A percentile compares a stretch with the other conserved stretches of the same genome.
Evolutionary conservation across 2,329 filamentous ascomycete genomes (phyloP).

Genomic region (Penicillium sp.): DNA sequence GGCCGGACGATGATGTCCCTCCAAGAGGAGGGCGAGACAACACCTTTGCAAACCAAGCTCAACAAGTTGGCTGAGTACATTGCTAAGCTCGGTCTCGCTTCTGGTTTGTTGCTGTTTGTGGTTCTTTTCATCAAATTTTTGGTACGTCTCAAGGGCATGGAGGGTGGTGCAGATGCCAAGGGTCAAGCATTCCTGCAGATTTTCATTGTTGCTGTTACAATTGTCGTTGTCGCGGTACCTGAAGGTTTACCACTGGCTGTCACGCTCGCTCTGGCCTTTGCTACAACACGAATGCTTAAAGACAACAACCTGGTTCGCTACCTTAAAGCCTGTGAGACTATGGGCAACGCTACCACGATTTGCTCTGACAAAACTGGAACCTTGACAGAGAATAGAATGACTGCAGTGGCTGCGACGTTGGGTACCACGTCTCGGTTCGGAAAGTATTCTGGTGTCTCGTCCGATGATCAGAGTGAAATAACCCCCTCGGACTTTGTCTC

Average conservation of each 20-base stretch:
- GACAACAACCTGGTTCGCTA: conserved; percentile 63
- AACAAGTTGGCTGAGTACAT: conserved; percentile 77
- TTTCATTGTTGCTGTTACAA: conserved; percentile 58
- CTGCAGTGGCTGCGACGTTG: conserved; percentile 56
- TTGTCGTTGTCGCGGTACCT: conserved; percentile 60
- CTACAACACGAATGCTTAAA: conserved; percentile 61
- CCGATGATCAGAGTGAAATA: conserved; percentile 45
- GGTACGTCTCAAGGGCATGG: conserved; percentile 56
- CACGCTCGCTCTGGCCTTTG: conserved; percentile 61
- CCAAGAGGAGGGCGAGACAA: conserved; percentile 72
- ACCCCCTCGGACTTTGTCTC: conserved; percentile 55
- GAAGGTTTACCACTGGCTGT: conserved; percentile 62
- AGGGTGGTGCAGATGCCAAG: conserved; percentile 47
- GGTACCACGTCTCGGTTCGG: conserved; percentile 48
- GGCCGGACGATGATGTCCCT: conserved; percentile 78
- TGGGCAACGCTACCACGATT: conserved; percentile 63
- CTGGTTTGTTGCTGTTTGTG: conserved; percentile 72
- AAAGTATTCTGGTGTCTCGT: conserved; percentile 36
- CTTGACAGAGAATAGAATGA: conserved; percentile 64
- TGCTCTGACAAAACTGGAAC: conserved; percentile 68
- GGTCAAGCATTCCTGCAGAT: conserved; percentile 59
- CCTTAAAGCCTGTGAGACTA: conserved; percentile 60
- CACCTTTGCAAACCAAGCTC: conserved; percentile 73
- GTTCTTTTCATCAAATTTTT: conserved; percentile 77
- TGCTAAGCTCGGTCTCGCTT: conserved; percentile 69